Percentiles rank a stretch among this genome's conserved stretches.
Evolutionary conservation across 2,329 filamentous ascomycete genomes (phyloP).

Genomic region (Clarireedia monteithiana): DNA sequence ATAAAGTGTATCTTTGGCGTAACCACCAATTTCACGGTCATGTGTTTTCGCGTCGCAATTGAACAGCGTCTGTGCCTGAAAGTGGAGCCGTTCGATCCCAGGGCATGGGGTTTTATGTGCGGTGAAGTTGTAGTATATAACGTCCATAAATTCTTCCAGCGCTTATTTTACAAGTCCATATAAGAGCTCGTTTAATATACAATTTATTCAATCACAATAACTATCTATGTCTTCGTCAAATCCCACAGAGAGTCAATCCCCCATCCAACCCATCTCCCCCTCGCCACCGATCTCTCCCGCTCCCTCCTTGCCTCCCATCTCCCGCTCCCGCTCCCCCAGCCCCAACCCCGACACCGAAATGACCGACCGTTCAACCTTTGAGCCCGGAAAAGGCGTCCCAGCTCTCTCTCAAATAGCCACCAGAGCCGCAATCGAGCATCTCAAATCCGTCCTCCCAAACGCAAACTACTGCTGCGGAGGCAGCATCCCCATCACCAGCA

Average conservation of each 20-base stretch:
- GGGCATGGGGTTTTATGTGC: not conserved
- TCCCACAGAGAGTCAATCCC: not conserved
- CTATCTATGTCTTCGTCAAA: not conserved
- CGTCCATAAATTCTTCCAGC: no score
- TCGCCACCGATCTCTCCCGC: not conserved
- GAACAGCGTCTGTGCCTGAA: not conserved
- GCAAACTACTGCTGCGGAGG: slow-evolving; percentile 18
- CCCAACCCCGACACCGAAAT: not conserved
- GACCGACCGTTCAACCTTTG: not conserved
- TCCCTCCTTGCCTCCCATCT: not conserved
- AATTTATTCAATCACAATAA: not conserved
- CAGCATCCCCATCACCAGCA: slow-evolving; percentile 9
- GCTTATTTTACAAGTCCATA: no score
- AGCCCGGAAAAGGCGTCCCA: not conserved
- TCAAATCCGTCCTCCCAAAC: slow-evolving; percentile 1
- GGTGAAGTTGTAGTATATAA: not conserved
- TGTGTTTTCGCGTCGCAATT: not conserved
- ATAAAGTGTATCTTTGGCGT: no score
- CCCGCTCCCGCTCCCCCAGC: not conserved
- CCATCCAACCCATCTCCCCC: not conserved
- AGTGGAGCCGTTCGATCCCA: not conserved
- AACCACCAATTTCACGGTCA: not conserved
- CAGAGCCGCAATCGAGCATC: not conserved
- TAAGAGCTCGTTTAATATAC: not conserved
- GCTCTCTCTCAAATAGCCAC: not conserved